A percentile compares a stretch with the other conserved stretches of the same genome.
Conservation (phyloP, 441 rosid genomes). For the Raphanus hybrid region DNA sequence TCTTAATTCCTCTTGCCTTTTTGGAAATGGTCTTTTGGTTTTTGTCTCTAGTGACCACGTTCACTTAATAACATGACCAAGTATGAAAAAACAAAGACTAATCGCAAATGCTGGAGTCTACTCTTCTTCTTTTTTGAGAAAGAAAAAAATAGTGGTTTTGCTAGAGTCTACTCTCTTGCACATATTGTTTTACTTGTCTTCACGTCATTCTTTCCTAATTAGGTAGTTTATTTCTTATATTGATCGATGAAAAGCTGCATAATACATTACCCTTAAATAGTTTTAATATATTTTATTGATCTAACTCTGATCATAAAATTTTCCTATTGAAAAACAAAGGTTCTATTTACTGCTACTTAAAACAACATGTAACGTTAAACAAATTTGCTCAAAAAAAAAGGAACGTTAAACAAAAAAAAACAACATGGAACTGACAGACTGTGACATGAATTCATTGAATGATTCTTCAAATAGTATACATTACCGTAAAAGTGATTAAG, state of each 20-base stretch:
- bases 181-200: no score
- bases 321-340: background rate
- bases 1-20: conserved; percentile 22
- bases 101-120: conserved; percentile 17
- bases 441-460: background rate
- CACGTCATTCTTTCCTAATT: no score
- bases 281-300: no score
- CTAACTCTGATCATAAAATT: no score
- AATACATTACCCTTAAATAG: no score
- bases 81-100: conserved; percentile 37
- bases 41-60: conserved; percentile 32
- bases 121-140: background rate
- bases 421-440: background rate
- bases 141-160: no score
- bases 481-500: background rate
- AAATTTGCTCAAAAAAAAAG: no score
- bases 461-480: background rate
- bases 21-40: conserved; percentile 35
- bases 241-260: no score
- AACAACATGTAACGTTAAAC: no score
- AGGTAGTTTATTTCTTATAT: no score
- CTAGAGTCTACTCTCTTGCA: no score
- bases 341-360: background rate
- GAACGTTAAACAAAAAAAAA: background rate
- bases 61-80: conserved; percentile 33